Conservation (phyloP, 805 yeast genomes). For the Saccharomycopsis malanga region DNA sequence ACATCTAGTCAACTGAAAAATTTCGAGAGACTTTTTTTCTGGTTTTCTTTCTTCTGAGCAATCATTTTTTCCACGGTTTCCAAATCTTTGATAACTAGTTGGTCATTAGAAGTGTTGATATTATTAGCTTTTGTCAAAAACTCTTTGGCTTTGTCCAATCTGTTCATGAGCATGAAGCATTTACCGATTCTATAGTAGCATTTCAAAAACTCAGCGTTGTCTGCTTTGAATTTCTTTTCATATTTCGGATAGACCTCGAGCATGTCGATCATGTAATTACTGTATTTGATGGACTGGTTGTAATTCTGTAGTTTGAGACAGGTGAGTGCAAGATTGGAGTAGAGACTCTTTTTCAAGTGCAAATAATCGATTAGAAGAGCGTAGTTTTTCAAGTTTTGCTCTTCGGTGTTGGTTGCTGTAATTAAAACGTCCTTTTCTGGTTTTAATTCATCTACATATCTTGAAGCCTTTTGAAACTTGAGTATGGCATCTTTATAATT, state of each 20-base stretch:
- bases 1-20: constrained; percentile 45
- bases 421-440: constrained; percentile 52
- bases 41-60: constrained; percentile 39
- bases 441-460: constrained; percentile 63
- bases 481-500: constrained; percentile 45
- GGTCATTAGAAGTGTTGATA: constrained; percentile 42
- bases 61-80: constrained; percentile 34
- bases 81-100: constrained; percentile 39
- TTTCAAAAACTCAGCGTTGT: constrained; percentile 44
- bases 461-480: constrained; percentile 58
- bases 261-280: constrained; percentile 47
- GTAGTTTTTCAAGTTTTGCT: constrained; percentile 32
- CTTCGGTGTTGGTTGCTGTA: constrained; percentile 6
- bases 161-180: constrained; percentile 37
- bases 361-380: constrained; percentile 43
- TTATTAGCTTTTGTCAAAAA: constrained; percentile 39
- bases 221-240: constrained; percentile 29
- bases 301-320: constrained; percentile 44
- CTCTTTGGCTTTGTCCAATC: constrained; percentile 42
- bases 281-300: constrained; percentile 44
- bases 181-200: constrained; percentile 51
- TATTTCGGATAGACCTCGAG: constrained; percentile 20
- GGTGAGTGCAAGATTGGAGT: constrained; percentile 50
- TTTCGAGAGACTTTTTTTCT: constrained; percentile 51
- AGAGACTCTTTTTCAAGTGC: constrained; percentile 36